These are phyloP conservation scores for Baorangia bicolor DNA, from an alignment of 768 basidiomycete genomes.

Conservation along the genomic window DNA sequence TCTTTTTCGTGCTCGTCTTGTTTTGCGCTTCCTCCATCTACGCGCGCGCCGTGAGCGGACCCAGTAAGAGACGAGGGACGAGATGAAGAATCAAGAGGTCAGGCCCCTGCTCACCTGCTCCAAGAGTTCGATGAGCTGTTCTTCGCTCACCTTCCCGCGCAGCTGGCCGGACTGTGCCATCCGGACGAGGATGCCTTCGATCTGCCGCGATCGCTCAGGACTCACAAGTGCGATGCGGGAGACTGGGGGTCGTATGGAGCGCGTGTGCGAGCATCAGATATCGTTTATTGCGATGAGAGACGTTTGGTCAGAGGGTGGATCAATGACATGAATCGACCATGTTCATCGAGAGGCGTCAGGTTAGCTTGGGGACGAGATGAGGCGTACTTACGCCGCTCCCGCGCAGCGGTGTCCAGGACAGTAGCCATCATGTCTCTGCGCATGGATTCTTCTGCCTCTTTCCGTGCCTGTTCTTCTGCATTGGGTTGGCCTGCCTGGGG, in stretches of 20 bases:
- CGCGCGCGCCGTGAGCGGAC: slow-evolving; percentile 5
- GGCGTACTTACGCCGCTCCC: slow-evolving; percentile 66
- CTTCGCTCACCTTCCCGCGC: slow-evolving; percentile 71
- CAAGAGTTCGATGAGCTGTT: slow-evolving; percentile 79
- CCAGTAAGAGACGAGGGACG: not conserved
- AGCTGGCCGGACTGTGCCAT: slow-evolving; percentile 87
- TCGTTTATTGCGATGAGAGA: not conserved
- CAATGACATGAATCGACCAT: not conserved
- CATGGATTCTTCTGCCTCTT: slow-evolving; percentile 71
- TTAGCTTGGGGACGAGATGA: not conserved
- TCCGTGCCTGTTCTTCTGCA: slow-evolving; percentile 54
- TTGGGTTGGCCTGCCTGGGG: slow-evolving; percentile 42
- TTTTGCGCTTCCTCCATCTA: slow-evolving; percentile 58
- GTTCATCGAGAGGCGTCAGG: not conserved
- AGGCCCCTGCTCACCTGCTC: slow-evolving; percentile 60
- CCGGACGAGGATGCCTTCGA: slow-evolving; percentile 72
- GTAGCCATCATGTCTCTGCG: slow-evolving; percentile 75
- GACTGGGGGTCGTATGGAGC: slow-evolving; percentile 45
- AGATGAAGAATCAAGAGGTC: not conserved
- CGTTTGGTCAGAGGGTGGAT: not conserved
- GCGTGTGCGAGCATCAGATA: not conserved
- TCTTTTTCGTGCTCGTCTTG: slow-evolving; percentile 50
- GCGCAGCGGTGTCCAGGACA: slow-evolving; percentile 71
- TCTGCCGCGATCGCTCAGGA: slow-evolving; percentile 74
- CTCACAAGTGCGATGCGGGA: slow-evolving; percentile 87